Conservation (phyloP, 2,329 filamentous ascomycete genomes). For the Colletotrichum melonis region DNA sequence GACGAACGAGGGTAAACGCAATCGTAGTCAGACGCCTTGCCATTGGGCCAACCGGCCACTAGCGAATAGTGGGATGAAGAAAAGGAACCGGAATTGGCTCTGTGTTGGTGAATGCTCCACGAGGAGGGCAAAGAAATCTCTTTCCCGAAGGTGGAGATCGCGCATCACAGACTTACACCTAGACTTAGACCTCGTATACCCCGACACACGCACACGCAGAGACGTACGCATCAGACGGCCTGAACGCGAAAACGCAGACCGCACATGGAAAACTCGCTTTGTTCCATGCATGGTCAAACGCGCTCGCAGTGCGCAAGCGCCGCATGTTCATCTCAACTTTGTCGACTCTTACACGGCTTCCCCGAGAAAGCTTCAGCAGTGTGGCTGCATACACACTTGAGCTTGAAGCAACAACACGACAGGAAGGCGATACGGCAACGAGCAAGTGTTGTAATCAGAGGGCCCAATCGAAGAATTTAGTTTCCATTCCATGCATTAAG, state of each 20-base stretch:
- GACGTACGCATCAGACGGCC: background rate
- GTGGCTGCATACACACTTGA: background rate
- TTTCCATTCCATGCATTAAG: constrained; percentile 7
- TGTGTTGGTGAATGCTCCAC: background rate
- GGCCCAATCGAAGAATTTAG: background rate
- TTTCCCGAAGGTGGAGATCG: no score
- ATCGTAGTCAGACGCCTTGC: constrained; percentile 57
- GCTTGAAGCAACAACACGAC: background rate
- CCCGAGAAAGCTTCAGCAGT: background rate
- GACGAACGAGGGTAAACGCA: background rate
- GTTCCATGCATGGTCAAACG: background rate
- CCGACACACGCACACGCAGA: no score
- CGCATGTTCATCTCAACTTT: constrained; percentile 16
- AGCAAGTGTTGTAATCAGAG: background rate
- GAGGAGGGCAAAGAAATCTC: background rate
- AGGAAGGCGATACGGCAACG: background rate
- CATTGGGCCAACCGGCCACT: constrained; percentile 47
- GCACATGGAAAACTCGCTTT: background rate
- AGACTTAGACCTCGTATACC: no score
- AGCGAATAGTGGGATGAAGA: background rate
- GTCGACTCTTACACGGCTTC: background rate
- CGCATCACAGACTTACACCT: no score
- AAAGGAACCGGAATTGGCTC: background rate
- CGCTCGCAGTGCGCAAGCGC: background rate
- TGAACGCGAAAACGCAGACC: background rate